Percentiles rank a stretch among this genome's conserved stretches.
These are phyloP conservation scores for Malassezia caprae DNA, from an alignment of 1,284 basidiomycete species.

Conservation along the genomic window DNA sequence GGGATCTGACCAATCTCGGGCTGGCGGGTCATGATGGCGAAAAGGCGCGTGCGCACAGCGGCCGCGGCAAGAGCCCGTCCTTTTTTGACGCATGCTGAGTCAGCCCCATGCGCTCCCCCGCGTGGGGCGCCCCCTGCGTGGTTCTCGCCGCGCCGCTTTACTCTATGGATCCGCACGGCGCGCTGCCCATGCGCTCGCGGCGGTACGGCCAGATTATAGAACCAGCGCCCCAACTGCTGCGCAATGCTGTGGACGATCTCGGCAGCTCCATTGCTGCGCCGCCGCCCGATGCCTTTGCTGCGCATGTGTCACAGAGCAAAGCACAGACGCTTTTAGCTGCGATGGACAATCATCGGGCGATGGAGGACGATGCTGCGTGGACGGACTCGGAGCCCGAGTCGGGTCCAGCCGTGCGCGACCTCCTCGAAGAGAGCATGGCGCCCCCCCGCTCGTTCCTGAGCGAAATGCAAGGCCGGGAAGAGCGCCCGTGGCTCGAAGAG, in stretches of 20 bases:
- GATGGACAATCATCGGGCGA: neutral
- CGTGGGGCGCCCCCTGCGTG: neutral
- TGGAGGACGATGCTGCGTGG: neutral
- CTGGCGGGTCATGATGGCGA: slow-evolving; percentile 13
- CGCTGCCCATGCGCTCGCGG: slow-evolving; percentile 4
- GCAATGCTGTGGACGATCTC: neutral
- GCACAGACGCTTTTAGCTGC: neutral
- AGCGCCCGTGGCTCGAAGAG: slow-evolving; percentile 1
- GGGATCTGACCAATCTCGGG: slow-evolving; percentile 16
- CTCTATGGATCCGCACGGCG: neutral
- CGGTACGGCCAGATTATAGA: slow-evolving; percentile 5
- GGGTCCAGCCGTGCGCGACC: neutral
- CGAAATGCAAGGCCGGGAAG: neutral
- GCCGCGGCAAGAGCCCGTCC: neutral
- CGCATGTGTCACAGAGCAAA: neutral
- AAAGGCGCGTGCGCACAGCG: neutral
- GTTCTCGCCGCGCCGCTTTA: neutral
- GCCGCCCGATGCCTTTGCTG: slow-evolving; percentile 10
- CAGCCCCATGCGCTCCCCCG: neutral
- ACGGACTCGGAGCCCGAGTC: slow-evolving; percentile 4
- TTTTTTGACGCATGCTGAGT: neutral
- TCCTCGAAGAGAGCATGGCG: neutral
- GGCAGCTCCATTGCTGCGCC: slow-evolving; percentile 9
- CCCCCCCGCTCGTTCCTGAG: slow-evolving; percentile 10
- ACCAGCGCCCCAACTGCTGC: no score